Conservation (phyloP, 1,284 basidiomycete species). For the Ceratobasidium sp. region DNA sequence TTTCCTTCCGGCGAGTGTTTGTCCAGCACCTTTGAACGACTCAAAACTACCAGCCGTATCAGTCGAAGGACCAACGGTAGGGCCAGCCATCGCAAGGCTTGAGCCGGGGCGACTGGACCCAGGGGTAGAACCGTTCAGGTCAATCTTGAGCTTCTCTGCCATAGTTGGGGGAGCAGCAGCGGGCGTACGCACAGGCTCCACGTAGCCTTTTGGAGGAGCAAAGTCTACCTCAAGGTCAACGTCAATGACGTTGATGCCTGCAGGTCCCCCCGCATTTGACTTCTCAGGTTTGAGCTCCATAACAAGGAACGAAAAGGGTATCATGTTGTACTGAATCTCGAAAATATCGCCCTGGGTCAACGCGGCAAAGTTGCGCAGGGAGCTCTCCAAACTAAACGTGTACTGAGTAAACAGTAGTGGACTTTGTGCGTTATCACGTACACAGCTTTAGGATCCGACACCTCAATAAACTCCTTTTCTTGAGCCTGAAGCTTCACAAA, state of each 20-base stretch:
- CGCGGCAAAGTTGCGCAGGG: slow-evolving; percentile 91
- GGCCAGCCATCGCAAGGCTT: slow-evolving; percentile 53
- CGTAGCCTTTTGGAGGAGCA: slow-evolving; percentile 65
- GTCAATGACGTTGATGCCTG: slow-evolving; percentile 90
- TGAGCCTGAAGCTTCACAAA: slow-evolving; percentile 98
- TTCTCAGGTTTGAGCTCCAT: slow-evolving; percentile 89
- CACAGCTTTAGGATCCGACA: slow-evolving; percentile 97
- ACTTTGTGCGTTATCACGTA: slow-evolving; percentile 57
- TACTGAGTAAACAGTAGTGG: slow-evolving; percentile 3
- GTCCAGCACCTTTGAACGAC: slow-evolving; percentile 91
- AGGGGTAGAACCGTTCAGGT: slow-evolving; percentile 80
- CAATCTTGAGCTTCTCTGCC: slow-evolving; percentile 97
- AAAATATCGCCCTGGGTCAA: slow-evolving; percentile 91
- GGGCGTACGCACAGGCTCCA: slow-evolving; percentile 88
- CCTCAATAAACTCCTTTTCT: slow-evolving; percentile 91
- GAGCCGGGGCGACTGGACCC: slow-evolving; percentile 83
- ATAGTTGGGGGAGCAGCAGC: slow-evolving; percentile 86
- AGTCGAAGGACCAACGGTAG: slow-evolving; percentile 61
- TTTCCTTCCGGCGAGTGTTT: slow-evolving; percentile 84
- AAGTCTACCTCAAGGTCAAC: slow-evolving; percentile 90
- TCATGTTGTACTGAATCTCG: slow-evolving; percentile 89
- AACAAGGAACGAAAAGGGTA: slow-evolving; percentile 93
- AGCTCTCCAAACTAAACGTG: slow-evolving; percentile 82
- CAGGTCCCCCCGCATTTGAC: slow-evolving; percentile 53
- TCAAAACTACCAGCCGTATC: slow-evolving; percentile 65